Conservation (phyloP, 2,329 filamentous ascomycete species). For the Byssochlamys sp. region DNA sequence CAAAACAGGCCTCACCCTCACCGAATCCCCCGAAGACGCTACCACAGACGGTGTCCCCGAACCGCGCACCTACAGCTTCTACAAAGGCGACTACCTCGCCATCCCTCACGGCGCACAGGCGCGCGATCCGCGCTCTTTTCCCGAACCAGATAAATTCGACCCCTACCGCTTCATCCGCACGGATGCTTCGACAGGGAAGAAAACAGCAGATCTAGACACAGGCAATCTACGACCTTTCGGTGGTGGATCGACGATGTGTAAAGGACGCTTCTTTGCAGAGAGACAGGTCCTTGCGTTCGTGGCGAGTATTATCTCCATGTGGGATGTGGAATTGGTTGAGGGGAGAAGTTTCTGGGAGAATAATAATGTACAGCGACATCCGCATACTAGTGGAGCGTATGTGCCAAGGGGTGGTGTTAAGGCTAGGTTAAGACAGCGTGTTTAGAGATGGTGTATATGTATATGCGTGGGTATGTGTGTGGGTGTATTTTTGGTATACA, state of each 20-base stretch:
- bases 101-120: constrained; percentile 39
- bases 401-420: constrained; percentile 44
- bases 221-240: constrained; percentile 41
- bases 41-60: constrained; percentile 14
- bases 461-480: too few relatives aligned
- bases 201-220: constrained; percentile 29
- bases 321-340: constrained; percentile 44
- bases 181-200: constrained; percentile 24
- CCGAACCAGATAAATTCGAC: constrained; percentile 35
- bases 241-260: constrained; percentile 41
- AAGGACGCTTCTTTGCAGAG: constrained; percentile 43
- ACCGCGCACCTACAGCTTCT: constrained; percentile 31
- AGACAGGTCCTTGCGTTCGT: constrained; percentile 42
- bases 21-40: constrained; percentile 32
- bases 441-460: constrained; percentile 6
- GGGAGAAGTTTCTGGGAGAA: constrained; percentile 8
- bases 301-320: constrained; percentile 45
- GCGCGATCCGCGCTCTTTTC: constrained; percentile 31
- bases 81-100: constrained; percentile 34
- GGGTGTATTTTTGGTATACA: too few relatives aligned
- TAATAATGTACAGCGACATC: constrained; percentile 45
- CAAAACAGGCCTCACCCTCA: constrained; percentile 28
- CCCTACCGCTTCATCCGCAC: constrained; percentile 40
- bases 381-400: constrained; percentile 41
- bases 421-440: constrained; percentile 43